These are phyloP conservation scores for Phytophthora fragariaefolia DNA, from an alignment of 352 stramenopile genomes.

Conservation along the genomic window DNA sequence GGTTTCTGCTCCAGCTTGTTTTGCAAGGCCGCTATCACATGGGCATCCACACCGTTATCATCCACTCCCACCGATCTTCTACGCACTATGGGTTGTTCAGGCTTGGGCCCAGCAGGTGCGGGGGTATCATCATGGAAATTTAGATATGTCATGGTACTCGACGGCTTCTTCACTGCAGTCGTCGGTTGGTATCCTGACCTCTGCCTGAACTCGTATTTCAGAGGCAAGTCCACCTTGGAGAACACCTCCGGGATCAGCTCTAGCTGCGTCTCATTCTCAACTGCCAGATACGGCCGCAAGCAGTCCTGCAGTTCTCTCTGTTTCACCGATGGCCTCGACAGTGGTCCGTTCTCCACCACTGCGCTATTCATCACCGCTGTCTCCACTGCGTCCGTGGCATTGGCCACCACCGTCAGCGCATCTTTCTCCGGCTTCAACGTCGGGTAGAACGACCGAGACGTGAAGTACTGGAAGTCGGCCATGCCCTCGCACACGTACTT, in stretches of 20 bases:
- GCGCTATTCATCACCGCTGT: constrained; percentile 34
- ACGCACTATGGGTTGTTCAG: constrained; percentile 58
- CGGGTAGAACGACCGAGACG: constrained; percentile 63
- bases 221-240: constrained; percentile 81
- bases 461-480: constrained; percentile 89
- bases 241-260: constrained; percentile 86
- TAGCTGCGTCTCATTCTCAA: constrained; percentile 56
- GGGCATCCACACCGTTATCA: constrained; percentile 61
- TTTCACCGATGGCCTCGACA: constrained; percentile 48
- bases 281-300: constrained; percentile 65
- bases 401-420: constrained; percentile 30
- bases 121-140: constrained; percentile 77
- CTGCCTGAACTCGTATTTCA: constrained; percentile 88
- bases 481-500: constrained; percentile 90
- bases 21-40: constrained; percentile 65
- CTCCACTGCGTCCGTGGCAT: constrained; percentile 32
- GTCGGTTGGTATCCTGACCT: constrained; percentile 74
- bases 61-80: constrained; percentile 59
- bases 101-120: constrained; percentile 55
- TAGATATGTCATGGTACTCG: constrained; percentile 80
- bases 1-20: constrained; percentile 70
- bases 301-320: constrained; percentile 58
- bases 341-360: constrained; percentile 40
- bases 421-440: constrained; percentile 37
- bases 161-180: constrained; percentile 62